phyloP scores from a whole-genome alignment of 2,329 filamentous ascomycete genomes.

The Aspergillus fijiensis region DNA sequence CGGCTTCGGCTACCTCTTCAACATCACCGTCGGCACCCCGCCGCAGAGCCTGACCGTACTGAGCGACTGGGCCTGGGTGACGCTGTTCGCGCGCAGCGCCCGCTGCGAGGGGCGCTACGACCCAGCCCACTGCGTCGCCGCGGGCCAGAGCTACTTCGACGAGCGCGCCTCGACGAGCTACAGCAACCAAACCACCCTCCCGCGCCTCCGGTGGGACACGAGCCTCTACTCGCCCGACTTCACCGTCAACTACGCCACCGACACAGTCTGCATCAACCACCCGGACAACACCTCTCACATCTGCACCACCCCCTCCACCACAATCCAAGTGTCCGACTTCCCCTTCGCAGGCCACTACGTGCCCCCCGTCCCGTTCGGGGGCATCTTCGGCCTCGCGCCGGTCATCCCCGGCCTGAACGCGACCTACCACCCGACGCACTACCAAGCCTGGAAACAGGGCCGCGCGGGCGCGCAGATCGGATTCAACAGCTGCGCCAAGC shows the following conservation, averaged over 20 bases:
- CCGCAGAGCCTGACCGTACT: neutral
- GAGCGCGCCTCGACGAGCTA: neutral
- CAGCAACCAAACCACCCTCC: neutral
- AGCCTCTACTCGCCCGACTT: neutral
- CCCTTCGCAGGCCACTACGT: neutral
- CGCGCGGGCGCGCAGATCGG: neutral
- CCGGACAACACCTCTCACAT: too few species aligned
- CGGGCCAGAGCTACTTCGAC: neutral
- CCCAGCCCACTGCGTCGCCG: neutral
- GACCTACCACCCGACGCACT: neutral
- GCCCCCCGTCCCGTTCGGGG: neutral
- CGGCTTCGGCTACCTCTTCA: neutral
- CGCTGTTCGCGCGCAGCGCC: neutral
- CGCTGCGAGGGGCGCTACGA: neutral
- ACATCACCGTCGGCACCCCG: neutral
- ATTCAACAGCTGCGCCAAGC: neutral
- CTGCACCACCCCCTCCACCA: neutral
- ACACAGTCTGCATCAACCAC: neutral
- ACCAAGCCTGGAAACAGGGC: neutral
- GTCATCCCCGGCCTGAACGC: neutral
- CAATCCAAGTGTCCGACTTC: constrained; percentile 1
- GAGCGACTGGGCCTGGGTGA: constrained; percentile 2
- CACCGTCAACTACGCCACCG: neutral
- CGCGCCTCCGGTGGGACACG: neutral
- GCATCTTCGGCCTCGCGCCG: constrained; percentile 2